Percentiles rank a stretch among this genome's conserved stretches.
phyloP scores from a whole-genome alignment of 2,329 filamentous ascomycete species.

The Diaporthe ampelina region DNA sequence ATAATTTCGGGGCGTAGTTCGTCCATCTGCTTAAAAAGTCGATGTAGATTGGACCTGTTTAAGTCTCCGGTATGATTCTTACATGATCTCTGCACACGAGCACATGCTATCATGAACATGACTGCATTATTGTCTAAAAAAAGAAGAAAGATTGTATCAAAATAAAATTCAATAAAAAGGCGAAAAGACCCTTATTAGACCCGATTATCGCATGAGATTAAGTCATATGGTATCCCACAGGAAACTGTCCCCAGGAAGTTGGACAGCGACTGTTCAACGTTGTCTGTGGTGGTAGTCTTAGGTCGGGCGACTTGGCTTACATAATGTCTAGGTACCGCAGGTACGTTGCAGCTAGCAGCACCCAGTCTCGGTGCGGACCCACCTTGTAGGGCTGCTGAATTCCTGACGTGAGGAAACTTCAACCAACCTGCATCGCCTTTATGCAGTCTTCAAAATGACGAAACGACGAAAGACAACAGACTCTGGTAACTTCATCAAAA shows the following conservation, averaged over 20 bases:
- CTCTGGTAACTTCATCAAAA: constrained; percentile 56
- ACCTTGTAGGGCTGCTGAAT: background rate
- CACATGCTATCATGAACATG: too few relatives aligned
- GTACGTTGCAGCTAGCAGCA: background rate
- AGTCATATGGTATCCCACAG: background rate
- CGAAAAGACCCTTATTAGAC: too few relatives aligned
- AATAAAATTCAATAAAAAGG: too few relatives aligned
- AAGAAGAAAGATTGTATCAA: too few relatives aligned
- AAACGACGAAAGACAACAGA: constrained; percentile 50
- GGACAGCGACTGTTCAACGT: background rate
- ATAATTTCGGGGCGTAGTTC: too few relatives aligned
- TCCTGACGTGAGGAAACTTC: background rate
- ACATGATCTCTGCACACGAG: too few relatives aligned
- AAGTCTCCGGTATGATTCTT: too few relatives aligned
- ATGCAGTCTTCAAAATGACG: constrained; percentile 30
- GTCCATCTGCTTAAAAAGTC: too few relatives aligned
- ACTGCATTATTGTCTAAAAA: too few relatives aligned
- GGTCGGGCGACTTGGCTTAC: background rate
- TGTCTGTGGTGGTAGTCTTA: background rate
- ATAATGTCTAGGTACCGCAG: background rate
- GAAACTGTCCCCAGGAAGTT: background rate
- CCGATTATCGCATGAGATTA: background rate
- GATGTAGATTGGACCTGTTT: too few relatives aligned
- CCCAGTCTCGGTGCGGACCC: background rate
- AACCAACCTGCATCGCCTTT: background rate